These are phyloP conservation scores for Ochromonadaceae sp. DNA, from an alignment of 352 stramenopile species.

Conservation along the genomic window DNA sequence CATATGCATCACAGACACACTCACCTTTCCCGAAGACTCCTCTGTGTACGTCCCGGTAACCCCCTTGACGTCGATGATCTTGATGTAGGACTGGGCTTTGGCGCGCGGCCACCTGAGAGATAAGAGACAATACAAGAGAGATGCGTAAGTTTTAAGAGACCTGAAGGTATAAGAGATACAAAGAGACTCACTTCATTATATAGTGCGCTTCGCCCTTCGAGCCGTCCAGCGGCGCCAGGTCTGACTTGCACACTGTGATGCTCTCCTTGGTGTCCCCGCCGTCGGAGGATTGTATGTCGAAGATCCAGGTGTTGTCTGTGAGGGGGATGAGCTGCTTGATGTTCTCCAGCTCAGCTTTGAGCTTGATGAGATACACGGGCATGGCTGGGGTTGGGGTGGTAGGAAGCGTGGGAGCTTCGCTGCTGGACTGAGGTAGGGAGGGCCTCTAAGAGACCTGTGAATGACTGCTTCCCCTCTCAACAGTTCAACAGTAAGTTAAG, in stretches of 20 bases:
- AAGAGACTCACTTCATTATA: too few relatives aligned
- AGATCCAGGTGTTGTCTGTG: constrained; percentile 3
- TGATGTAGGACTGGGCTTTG: constrained; percentile 1
- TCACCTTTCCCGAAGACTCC: neutral
- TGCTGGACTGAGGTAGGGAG: too few relatives aligned
- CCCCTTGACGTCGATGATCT: neutral
- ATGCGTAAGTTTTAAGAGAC: too few relatives aligned
- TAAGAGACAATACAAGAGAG: too few relatives aligned
- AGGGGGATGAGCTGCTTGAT: neutral
- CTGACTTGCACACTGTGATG: neutral
- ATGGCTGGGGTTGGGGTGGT: too few relatives aligned
- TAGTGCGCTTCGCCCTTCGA: neutral
- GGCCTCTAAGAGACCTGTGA: too few relatives aligned
- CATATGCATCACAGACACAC: too few relatives aligned
- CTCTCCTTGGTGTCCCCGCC: neutral
- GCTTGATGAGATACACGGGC: neutral
- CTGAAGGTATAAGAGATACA: too few relatives aligned
- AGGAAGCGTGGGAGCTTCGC: too few relatives aligned
- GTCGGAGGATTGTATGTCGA: constrained; percentile 3
- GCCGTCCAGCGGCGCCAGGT: neutral
- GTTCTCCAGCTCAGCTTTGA: constrained; percentile 17
- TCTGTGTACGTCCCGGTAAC: neutral
- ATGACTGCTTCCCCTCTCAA: too few relatives aligned
- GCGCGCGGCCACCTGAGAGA: constrained; percentile 6
- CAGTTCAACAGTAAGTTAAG: too few relatives aligned